Conservation (phyloP, 2,329 filamentous ascomycete species). For the Pseudogymnoascus sp. region DNA sequence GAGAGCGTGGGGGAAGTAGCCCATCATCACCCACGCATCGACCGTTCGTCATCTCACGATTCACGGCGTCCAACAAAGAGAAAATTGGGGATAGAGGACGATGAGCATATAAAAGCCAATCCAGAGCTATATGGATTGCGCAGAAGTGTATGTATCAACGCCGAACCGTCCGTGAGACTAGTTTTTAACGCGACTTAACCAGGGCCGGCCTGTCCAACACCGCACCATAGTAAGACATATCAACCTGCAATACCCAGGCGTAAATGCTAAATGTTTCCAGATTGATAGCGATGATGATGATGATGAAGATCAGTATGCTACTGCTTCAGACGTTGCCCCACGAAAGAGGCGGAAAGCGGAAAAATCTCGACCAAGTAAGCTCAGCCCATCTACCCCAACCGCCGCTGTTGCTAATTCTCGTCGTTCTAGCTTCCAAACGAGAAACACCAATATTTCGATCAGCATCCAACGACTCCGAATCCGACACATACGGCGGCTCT, state of each 20-base stretch:
- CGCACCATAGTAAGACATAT: slow-evolving; percentile 39
- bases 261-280: slow-evolving; percentile 28
- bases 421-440: slow-evolving; percentile 46
- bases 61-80: slow-evolving; percentile 65
- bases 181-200: slow-evolving; percentile 1
- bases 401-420: slow-evolving; percentile 17
- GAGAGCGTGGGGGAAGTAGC: slow-evolving; percentile 46
- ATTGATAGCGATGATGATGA: slow-evolving; percentile 46
- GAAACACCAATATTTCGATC: slow-evolving; percentile 47
- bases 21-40: slow-evolving; percentile 33
- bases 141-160: slow-evolving; percentile 62
- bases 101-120: slow-evolving; percentile 81
- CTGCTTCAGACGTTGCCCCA: slow-evolving; percentile 61
- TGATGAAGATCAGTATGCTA: slow-evolving; percentile 48
- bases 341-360: slow-evolving; percentile 62
- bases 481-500: slow-evolving; percentile 71
- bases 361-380: slow-evolving; percentile 54
- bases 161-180: slow-evolving; percentile 26
- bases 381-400: slow-evolving; percentile 6
- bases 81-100: slow-evolving; percentile 59
- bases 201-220: slow-evolving; percentile 51
- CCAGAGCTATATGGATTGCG: slow-evolving; percentile 91
- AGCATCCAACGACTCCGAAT: slow-evolving; percentile 54
- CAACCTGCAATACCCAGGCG: slow-evolving; percentile 8
- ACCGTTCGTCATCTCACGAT: slow-evolving; percentile 59